Percentiles rank a stretch among this genome's conserved stretches.
Conservation (phyloP, 2,329 filamentous ascomycete species). For the Phialophora expanda region DNA sequence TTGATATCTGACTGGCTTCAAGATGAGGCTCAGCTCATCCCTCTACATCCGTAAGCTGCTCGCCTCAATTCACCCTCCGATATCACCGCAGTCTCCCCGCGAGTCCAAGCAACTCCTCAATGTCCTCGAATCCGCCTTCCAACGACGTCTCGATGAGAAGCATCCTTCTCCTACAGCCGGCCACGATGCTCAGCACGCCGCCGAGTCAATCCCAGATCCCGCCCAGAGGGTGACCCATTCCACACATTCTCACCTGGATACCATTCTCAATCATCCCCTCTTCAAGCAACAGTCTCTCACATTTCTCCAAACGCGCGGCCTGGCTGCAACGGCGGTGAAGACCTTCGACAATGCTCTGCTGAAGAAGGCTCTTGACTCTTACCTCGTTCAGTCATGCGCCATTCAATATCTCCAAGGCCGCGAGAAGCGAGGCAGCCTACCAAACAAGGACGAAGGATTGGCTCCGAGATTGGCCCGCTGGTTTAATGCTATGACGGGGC, state of each 20-base stretch:
- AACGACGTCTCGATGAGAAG: slow-evolving; percentile 65
- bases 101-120: slow-evolving; percentile 66
- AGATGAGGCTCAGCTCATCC: slow-evolving; percentile 59
- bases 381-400: slow-evolving; percentile 28
- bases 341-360: slow-evolving; percentile 33
- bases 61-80: slow-evolving; percentile 59
- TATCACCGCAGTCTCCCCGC: slow-evolving; percentile 57
- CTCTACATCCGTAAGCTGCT: slow-evolving; percentile 57
- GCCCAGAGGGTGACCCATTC: slow-evolving; percentile 30
- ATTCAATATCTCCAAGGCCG: slow-evolving; percentile 28
- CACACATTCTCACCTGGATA: slow-evolving; percentile 34
- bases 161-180: slow-evolving; percentile 51
- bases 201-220: slow-evolving; percentile 30
- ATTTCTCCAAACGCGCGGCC: slow-evolving; percentile 17
- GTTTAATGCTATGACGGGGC: slow-evolving; percentile 29
- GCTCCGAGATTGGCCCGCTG: slow-evolving; percentile 32
- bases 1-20: slow-evolving; percentile 13
- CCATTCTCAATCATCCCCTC: slow-evolving; percentile 37
- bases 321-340: slow-evolving; percentile 29
- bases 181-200: slow-evolving; percentile 32
- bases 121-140: slow-evolving; percentile 67
- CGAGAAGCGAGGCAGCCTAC: slow-evolving; percentile 21
- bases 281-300: slow-evolving; percentile 24
- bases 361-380: slow-evolving; percentile 23
- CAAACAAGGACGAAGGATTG: slow-evolving; percentile 20